Percentiles rank a stretch among this genome's conserved stretches.
These are phyloP conservation scores for Ilyonectria robusta DNA, from an alignment of 2,329 filamentous ascomycete species.

Conservation along the genomic window DNA sequence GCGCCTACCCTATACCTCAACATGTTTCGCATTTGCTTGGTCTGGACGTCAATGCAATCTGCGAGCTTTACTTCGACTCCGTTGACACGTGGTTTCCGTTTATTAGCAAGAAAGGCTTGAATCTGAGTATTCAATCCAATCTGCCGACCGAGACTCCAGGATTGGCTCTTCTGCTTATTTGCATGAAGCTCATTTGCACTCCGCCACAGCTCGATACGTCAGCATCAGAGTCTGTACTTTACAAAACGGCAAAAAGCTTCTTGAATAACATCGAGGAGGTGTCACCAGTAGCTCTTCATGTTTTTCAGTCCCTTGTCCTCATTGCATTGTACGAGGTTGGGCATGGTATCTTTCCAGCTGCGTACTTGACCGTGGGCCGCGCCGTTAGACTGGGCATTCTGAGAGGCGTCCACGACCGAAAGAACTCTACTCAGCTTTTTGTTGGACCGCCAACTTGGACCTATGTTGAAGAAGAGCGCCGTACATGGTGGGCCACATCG, in stretches of 20 bases:
- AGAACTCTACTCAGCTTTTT: conserved; percentile 9
- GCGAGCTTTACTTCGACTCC: conserved; percentile 3
- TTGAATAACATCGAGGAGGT: background rate
- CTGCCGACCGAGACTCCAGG: background rate
- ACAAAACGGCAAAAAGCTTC: conserved; percentile 5
- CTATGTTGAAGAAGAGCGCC: conserved; percentile 19
- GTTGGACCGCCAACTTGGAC: conserved; percentile 17
- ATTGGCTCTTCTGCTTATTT: conserved; percentile 2
- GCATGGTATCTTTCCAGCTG: conserved; percentile 5
- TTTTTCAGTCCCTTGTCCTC: conserved; percentile 5
- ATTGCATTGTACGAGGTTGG: conserved; percentile 1
- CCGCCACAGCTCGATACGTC: background rate
- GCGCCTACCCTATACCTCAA: background rate
- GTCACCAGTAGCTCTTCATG: background rate
- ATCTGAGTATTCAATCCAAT: conserved; percentile 3
- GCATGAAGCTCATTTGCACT: conserved; percentile 6
- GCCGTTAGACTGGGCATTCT: conserved; percentile 10
- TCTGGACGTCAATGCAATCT: background rate
- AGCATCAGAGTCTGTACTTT: background rate
- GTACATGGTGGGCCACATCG: conserved; percentile 18
- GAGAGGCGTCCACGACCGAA: conserved; percentile 14
- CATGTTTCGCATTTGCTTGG: conserved; percentile 8
- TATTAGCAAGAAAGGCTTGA: conserved; percentile 11
- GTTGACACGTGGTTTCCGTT: conserved; percentile 12
- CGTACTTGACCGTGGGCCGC: conserved; percentile 5